A percentile compares a stretch with the other conserved stretches of the same genome.
Evolutionary conservation across 129 eudicot genomes (phyloP).

Genomic region (Kitagawia praeruptora): DNA sequence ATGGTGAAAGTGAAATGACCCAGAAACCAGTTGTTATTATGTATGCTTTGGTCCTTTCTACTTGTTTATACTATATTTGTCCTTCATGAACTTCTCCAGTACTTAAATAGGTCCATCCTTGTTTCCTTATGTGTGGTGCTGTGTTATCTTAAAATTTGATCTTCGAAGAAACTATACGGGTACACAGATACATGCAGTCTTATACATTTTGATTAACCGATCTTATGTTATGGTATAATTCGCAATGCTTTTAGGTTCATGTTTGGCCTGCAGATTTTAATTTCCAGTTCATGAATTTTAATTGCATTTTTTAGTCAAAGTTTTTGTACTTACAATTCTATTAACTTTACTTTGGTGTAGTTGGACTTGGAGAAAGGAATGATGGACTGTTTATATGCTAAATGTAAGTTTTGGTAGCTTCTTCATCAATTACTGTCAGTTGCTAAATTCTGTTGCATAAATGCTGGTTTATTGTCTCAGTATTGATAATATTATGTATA

Average conservation of each 20-base stretch:
- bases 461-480: not conserved
- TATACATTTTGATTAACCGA: not conserved
- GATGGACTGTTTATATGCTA: slow-evolving; percentile 99
- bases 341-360: slow-evolving; percentile 28
- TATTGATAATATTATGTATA: not conserved
- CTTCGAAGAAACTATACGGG: not conserved
- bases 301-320: not conserved
- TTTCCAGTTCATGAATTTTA: not conserved
- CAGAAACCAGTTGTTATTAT: not conserved
- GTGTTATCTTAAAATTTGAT: not conserved
- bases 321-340: not conserved
- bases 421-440: not conserved
- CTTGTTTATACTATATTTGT: not conserved
- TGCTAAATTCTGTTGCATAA: not conserved
- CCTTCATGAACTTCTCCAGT: not conserved
- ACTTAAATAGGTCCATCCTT: not conserved
- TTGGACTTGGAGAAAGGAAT: slow-evolving; percentile 98
- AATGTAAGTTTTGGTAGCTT: slow-evolving; percentile 51
- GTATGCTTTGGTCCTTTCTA: not conserved
- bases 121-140: not conserved
- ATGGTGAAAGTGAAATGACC: not conserved
- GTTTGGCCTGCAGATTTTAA: not conserved
- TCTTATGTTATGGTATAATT: too few relatives aligned
- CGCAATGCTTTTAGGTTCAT: not conserved
- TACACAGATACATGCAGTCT: not conserved